phyloP scores from a whole-genome alignment of 441 rosid species.

The Adansonia rubrostipa region DNA sequence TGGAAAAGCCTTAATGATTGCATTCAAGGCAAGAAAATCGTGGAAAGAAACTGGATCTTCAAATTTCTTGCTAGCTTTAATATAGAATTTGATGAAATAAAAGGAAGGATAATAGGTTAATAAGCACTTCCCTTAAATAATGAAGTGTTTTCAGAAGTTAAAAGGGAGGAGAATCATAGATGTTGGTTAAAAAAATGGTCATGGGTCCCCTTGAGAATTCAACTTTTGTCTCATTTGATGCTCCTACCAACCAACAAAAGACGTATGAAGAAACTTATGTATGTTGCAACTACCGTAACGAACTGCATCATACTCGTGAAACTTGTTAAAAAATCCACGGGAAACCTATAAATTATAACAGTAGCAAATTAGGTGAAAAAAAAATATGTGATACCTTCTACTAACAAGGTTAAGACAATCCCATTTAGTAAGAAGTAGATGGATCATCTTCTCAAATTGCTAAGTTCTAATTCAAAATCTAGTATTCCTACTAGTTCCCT shows the following conservation, averaged over 20 bases:
- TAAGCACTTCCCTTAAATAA: background rate
- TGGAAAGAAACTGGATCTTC: background rate
- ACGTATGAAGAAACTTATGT: background rate
- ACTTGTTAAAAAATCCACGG: background rate
- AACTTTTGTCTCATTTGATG: background rate
- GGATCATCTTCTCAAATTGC: background rate
- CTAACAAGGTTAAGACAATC: background rate
- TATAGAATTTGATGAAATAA: background rate
- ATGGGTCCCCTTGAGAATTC: background rate
- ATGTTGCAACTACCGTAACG: background rate
- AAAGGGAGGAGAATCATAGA: background rate
- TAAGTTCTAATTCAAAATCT: no score
- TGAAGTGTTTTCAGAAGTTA: background rate
- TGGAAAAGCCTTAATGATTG: background rate
- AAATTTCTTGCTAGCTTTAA: background rate
- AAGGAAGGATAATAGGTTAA: background rate
- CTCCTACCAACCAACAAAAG: background rate
- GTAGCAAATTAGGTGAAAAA: no score
- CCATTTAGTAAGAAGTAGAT: background rate
- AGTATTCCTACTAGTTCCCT: no score
- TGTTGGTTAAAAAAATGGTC: background rate
- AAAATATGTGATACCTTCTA: background rate
- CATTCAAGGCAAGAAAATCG: background rate
- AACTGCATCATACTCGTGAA: background rate
- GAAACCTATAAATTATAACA: background rate